phyloP scores from a whole-genome alignment of 257 asterid genomes.

The Nemophila menziesii region DNA sequence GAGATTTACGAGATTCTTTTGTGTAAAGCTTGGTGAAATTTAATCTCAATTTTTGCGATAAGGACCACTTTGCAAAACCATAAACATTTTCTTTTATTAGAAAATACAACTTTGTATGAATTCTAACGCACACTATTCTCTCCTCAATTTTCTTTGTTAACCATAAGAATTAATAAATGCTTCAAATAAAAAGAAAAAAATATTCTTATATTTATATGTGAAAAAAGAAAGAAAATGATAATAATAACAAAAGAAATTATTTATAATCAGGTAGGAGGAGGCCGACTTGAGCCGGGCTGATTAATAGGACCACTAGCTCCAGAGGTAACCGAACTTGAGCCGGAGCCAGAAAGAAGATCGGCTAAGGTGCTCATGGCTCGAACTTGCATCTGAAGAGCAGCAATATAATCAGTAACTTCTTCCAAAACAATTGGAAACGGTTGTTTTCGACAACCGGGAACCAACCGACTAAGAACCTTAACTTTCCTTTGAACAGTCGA shows the following conservation, averaged over 20 bases:
- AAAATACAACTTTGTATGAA: slow-evolving; percentile 17
- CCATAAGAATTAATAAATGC: not conserved
- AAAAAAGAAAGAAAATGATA: slow-evolving; percentile 17
- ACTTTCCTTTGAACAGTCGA: slow-evolving; percentile 77
- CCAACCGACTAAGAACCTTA: slow-evolving; percentile 52
- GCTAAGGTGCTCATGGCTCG: slow-evolving; percentile 87
- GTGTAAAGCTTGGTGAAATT: not conserved
- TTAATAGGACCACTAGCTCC: slow-evolving; percentile 16
- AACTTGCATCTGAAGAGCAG: slow-evolving; percentile 96
- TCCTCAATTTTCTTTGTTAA: slow-evolving; percentile 16
- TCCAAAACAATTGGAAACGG: slow-evolving; percentile 79
- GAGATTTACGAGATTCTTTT: not conserved
- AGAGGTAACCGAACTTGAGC: slow-evolving; percentile 16
- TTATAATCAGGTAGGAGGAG: slow-evolving; percentile 27
- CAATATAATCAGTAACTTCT: slow-evolving; percentile 78
- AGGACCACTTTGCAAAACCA: not conserved
- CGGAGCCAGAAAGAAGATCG: slow-evolving; percentile 54
- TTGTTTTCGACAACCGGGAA: slow-evolving; percentile 89
- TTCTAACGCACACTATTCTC: slow-evolving; percentile 25
- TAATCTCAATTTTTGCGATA: not conserved
- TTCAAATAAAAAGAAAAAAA: too few relatives aligned
- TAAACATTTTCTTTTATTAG: not conserved
- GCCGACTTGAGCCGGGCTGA: slow-evolving; percentile 31
- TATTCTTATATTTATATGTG: slow-evolving; percentile 10
- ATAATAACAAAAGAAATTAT: slow-evolving; percentile 1